Evolutionary conservation across 306 rosid genomes (phyloP).

Genomic region (Glycine latifolia): DNA sequence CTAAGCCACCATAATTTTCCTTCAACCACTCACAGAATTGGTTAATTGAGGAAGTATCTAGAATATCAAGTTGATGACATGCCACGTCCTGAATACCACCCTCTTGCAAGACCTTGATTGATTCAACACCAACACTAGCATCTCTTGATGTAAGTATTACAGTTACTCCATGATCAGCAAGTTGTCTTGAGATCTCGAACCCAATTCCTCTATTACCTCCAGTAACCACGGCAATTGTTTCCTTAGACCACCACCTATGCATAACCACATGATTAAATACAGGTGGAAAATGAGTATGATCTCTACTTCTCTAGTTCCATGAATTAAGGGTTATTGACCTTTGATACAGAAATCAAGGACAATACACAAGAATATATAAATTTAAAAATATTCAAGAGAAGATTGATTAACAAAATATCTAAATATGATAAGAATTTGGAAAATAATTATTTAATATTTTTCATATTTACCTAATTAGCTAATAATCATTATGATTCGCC

Average conservation of each 20-base stretch:
- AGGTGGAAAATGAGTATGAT: neutral
- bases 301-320: neutral
- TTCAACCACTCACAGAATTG: constrained; percentile 72
- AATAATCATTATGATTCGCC: neutral
- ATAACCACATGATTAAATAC: neutral
- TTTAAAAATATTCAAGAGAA: too few relatives aligned
- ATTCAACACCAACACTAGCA: constrained; percentile 76
- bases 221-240: constrained; percentile 83
- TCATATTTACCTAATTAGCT: neutral
- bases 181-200: constrained; percentile 80
- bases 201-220: constrained; percentile 98
- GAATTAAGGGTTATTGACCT: neutral
- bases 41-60: constrained; percentile 68
- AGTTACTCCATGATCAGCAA: constrained; percentile 83
- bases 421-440: too few relatives aligned
- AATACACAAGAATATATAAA: neutral
- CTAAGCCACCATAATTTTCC: constrained; percentile 80
- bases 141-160: constrained; percentile 88
- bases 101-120: constrained; percentile 84
- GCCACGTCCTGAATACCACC: constrained; percentile 71
- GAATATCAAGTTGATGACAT: constrained; percentile 78
- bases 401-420: too few relatives aligned
- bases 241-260: constrained; percentile 93
- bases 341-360: neutral
- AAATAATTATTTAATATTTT: too few relatives aligned